Evolutionary conservation across 75 land plant genomes (phyloP), one percentile per base, ranked within the genome.

Genomic region (Pseudotsuga menziesii): DNA sequence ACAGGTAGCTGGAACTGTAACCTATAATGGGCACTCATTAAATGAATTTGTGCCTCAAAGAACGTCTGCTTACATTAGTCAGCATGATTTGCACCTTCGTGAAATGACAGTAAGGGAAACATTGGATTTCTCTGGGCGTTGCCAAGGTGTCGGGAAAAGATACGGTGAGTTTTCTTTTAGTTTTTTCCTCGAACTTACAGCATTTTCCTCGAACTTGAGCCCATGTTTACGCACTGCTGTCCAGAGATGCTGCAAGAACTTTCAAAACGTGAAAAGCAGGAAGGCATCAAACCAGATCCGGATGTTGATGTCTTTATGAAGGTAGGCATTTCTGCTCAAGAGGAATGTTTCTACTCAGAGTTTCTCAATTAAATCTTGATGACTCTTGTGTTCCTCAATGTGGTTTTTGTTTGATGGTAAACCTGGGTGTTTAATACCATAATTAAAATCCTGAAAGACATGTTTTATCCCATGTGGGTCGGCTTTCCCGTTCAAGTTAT

Each of bases 41-140:
- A 71, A 84, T 56, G 90, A 91, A 39, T 94, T 94, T 48, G 76
- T 76, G 64, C 85, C 88, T 64, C 91, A 89, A 80, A 88, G 90
- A 78, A 89, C 92, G 39, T 81, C 91, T 35, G 87, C 92, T 56
- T 94, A 94, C 73, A 85, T 88, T 16, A 84, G 94, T 77, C 94
- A 94, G 76, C 80, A 82, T 15, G 97, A 94, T 75, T 77, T 82
- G 78, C 97, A 94, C 72, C 81, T 90, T 71, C 87, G 85, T 11
- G 94, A 94, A 79, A 80, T 94, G 48, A 91, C 94, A 19, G 97
- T 94, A 17, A 77, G 94, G 63, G 97, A 94, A 80, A 94, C 97
- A 5, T 69, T 94, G 39, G 97, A 90, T 80, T 94, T 89, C 82
- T 87, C 92, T 44, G 94, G 89, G 16, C 83, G 91, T 57, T 91